phyloP scores from a whole-genome alignment of 768 basidiomycete species.

The Russula ochroleuca region DNA sequence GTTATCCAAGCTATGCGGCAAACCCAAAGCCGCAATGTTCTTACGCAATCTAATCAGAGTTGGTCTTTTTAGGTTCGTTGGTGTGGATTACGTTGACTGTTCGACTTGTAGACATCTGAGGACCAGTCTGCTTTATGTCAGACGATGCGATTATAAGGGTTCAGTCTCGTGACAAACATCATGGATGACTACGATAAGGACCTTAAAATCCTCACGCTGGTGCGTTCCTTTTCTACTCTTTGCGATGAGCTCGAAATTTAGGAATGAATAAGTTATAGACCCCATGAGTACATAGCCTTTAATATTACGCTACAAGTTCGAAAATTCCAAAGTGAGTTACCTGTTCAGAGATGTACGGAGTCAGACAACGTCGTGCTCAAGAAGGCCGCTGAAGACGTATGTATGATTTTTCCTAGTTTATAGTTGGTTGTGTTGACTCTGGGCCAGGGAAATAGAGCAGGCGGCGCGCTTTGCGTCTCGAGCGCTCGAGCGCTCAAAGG shows the following conservation, averaged over 20 bases:
- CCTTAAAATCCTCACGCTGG: constrained; percentile 62
- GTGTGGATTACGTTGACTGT: background rate
- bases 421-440: background rate
- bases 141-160: constrained; percentile 88
- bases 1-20: constrained; percentile 90
- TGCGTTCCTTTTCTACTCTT: constrained; percentile 37
- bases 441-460: constrained; percentile 8
- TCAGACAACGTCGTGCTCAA: constrained; percentile 56
- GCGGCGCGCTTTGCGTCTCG: constrained; percentile 15
- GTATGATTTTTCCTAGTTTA: constrained; percentile 8
- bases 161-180: constrained; percentile 86
- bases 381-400: constrained; percentile 58
- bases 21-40: constrained; percentile 74
- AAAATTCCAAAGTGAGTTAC: constrained; percentile 63
- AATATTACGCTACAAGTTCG: constrained; percentile 84
- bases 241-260: background rate
- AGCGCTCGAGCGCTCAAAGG: constrained; percentile 26
- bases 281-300: constrained; percentile 78
- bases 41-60: constrained; percentile 84
- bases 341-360: constrained; percentile 52
- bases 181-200: constrained; percentile 73
- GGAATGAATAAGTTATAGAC: constrained; percentile 48
- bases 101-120: constrained; percentile 63
- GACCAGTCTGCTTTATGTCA: constrained; percentile 74
- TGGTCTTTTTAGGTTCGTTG: constrained; percentile 7